phyloP scores from a whole-genome alignment of 1,284 basidiomycete species.

The Pterulicium gracile region DNA sequence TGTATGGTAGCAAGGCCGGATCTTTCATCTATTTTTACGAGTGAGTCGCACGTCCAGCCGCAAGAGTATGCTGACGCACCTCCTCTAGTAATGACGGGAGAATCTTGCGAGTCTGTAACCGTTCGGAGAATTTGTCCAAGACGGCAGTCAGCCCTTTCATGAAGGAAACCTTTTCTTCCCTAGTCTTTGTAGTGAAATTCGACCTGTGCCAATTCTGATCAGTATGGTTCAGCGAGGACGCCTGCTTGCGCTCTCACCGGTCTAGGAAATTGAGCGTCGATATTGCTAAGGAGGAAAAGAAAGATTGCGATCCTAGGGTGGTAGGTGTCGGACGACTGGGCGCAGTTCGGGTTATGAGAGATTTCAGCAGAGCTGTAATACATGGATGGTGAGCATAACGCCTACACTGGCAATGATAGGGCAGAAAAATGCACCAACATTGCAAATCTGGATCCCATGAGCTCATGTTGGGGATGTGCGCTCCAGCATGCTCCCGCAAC shows the following conservation, averaged over 20 bases:
- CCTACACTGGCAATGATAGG: no score
- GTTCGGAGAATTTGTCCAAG: constrained; percentile 80
- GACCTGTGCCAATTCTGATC: constrained; percentile 20
- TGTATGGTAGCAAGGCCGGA: constrained; percentile 82
- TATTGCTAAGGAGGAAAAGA: constrained; percentile 96
- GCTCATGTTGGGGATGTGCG: constrained; percentile 48
- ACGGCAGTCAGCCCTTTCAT: constrained; percentile 85
- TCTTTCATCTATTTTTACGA: constrained; percentile 74
- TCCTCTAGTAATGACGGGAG: constrained; percentile 93
- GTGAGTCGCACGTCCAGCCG: constrained; percentile 9
- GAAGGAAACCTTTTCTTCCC: constrained; percentile 94
- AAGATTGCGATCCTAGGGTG: constrained; percentile 72
- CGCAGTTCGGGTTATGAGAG: constrained; percentile 73
- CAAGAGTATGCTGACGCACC: constrained; percentile 26
- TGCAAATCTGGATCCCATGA: constrained; percentile 58
- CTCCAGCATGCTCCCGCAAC: constrained; percentile 72
- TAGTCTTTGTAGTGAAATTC: constrained; percentile 87
- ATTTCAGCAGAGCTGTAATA: constrained; percentile 71
- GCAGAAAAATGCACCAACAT: constrained; percentile 27
- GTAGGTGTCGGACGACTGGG: constrained; percentile 65
- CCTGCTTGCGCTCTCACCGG: constrained; percentile 48
- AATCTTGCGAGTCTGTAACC: constrained; percentile 82
- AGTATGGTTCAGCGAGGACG: no score
- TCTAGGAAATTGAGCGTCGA: constrained; percentile 96
- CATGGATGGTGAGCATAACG: constrained; percentile 7